Evolutionary conservation across 129 eudicot species (phyloP), one percentile per base, ranked within the genome.

Genomic region (Scalesia atractyloides): DNA sequence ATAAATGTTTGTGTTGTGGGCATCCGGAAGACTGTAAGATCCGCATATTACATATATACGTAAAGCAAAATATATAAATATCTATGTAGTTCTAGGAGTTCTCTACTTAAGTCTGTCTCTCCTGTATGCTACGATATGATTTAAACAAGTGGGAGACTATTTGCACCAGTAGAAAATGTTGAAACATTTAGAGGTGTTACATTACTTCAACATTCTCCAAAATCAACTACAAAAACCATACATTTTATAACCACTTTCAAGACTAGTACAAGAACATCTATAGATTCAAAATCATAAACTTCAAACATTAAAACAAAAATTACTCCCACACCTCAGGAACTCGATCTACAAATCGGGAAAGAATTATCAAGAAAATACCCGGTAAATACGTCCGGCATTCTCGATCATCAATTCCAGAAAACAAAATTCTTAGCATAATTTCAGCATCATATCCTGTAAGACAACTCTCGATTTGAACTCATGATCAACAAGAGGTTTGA

Each of bases 381-480:
- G 43, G 26, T 78, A 78, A 64, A 70, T 78, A 78, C 53, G 64
- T 72, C 57, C 49, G 83, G 68, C 73, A 73, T 73, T 72, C 82
- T 72, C 81, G 2, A 15, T 14, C 50, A 36, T 66, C 65, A 50
- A 58, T 37, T 70, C 56, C 66, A 61, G 20, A 59, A 44, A 63
- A 63, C 53, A 78, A 71, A 52, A 70, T 14, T 59, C 65, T 62
- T 34, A 14, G 57, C 66, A 12, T 15, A 30, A 2, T 57, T 20
- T 66, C 33, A 11, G 34, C 71, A 50, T 78, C 54, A 79, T 75
- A 83, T 78, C 91, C 91, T 87, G 80, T 54, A 82, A 26, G 90
- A 15, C 77, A 75, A 65, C 53, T 44, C 70, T 72, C 17, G 69
- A 69, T 82, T 62, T 74, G 22, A 75, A 43, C 36, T 65, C 88